These are phyloP conservation scores for Penicillium robsamsonii DNA, from an alignment of 495 filamentous ascomycete genomes.

Conservation along the genomic window DNA sequence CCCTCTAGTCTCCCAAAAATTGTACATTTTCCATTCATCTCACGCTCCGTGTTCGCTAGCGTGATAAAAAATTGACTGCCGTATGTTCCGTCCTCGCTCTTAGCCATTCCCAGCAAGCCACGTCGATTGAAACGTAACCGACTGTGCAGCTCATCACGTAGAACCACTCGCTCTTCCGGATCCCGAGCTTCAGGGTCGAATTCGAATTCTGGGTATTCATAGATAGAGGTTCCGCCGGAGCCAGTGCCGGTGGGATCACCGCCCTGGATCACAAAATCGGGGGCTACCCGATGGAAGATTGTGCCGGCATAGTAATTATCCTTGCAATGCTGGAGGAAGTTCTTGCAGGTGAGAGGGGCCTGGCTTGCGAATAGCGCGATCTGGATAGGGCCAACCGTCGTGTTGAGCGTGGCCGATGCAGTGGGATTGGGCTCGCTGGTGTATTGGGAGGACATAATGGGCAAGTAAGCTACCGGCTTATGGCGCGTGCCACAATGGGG, in stretches of 20 bases:
- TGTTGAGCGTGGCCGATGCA: constrained; percentile 84
- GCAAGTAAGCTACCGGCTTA: constrained; percentile 1
- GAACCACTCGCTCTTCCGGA: constrained; percentile 58
- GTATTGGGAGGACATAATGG: constrained; percentile 79
- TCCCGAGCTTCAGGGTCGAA: constrained; percentile 62
- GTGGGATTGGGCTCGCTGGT: constrained; percentile 92
- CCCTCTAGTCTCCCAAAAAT: constrained; percentile 91
- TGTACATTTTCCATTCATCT: constrained; percentile 87
- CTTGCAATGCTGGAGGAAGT: constrained; percentile 92
- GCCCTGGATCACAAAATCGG: constrained; percentile 90
- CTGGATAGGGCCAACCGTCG: constrained; percentile 80
- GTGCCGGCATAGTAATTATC: constrained; percentile 93
- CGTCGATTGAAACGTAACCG: constrained; percentile 89
- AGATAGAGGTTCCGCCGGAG: constrained; percentile 86
- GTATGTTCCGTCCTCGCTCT: constrained; percentile 69
- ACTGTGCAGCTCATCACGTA: constrained; percentile 89
- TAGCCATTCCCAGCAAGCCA: constrained; percentile 87
- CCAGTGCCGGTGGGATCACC: constrained; percentile 93
- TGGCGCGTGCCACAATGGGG: background rate
- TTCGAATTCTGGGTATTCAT: constrained; percentile 77
- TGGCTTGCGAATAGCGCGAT: constrained; percentile 94
- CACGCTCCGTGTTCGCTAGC: constrained; percentile 70
- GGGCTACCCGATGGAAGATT: constrained; percentile 88
- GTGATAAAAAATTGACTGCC: constrained; percentile 98
- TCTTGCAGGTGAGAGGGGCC: constrained; percentile 83